A percentile compares a stretch with the other conserved stretches of the same genome.
Conservation (phyloP, 495 filamentous ascomycete genomes). For the Tetracladium marchalianum region DNA sequence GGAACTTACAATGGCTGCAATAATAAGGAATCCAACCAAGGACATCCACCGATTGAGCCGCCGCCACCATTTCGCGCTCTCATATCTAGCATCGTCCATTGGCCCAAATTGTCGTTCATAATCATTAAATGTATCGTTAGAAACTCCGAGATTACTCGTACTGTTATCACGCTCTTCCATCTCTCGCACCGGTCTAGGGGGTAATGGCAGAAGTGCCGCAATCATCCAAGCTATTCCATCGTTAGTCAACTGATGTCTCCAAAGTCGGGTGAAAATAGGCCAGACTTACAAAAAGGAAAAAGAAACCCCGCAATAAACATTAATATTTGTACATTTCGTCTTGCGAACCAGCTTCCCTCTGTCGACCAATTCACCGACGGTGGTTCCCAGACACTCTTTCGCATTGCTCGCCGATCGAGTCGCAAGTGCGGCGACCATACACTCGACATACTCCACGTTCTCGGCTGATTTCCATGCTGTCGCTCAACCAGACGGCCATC, state of each 20-base stretch:
- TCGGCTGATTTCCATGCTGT: conserved; percentile 7
- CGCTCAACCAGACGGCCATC: conserved; percentile 9
- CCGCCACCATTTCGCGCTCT: conserved; percentile 89
- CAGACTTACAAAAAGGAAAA: conserved; percentile 61
- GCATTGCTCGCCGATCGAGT: conserved; percentile 45
- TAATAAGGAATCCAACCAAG: conserved; percentile 63
- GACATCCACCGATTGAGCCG: conserved; percentile 84
- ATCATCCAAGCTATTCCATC: conserved; percentile 63
- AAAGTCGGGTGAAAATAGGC: conserved; percentile 14
- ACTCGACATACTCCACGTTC: conserved; percentile 37
- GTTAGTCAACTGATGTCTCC: background rate
- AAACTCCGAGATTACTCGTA: conserved; percentile 11
- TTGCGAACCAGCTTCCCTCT: conserved; percentile 48
- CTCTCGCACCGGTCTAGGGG: conserved; percentile 37
- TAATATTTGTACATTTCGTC: conserved; percentile 71
- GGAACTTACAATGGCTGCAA: conserved; percentile 59
- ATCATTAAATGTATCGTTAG: conserved; percentile 15
- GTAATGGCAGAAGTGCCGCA: conserved; percentile 73
- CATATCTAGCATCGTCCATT: conserved; percentile 54
- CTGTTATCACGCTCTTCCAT: conserved; percentile 31
- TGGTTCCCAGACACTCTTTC: conserved; percentile 54
- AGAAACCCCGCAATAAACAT: conserved; percentile 85
- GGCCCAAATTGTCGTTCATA: conserved; percentile 15
- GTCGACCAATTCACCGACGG: conserved; percentile 58
- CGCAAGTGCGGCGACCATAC: conserved; percentile 71